phyloP scores from a whole-genome alignment of 169 alveolate genomes.

The Blepharisma undulans region DNA sequence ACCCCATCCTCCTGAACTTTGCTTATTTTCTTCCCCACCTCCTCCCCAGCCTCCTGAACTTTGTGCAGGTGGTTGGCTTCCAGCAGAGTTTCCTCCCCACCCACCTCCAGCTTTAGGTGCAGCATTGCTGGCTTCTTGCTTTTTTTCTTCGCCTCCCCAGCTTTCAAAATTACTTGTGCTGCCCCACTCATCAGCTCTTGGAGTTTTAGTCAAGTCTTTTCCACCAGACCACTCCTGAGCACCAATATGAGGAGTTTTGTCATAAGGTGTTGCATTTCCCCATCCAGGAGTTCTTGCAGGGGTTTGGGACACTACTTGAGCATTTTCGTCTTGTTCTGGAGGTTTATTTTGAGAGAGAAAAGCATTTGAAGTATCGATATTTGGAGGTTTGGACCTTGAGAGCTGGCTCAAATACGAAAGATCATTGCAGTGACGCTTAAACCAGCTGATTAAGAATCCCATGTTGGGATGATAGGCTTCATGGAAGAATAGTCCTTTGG shows the following conservation, averaged over 20 bases:
- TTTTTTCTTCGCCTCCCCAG: constrained; percentile 1
- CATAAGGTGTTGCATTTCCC: background rate
- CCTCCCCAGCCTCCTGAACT: background rate
- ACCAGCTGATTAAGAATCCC: constrained; percentile 59
- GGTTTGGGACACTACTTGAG: background rate
- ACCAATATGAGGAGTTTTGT: background rate
- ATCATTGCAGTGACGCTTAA: constrained; percentile 67
- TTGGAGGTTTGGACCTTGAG: constrained; percentile 41
- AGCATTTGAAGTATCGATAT: background rate
- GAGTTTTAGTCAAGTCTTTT: background rate
- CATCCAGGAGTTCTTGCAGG: constrained; percentile 8
- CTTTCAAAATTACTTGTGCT: background rate
- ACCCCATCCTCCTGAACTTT: background rate
- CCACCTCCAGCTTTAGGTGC: background rate
- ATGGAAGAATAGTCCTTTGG: constrained; percentile 80
- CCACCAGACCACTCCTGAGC: constrained; percentile 10
- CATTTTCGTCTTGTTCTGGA: background rate
- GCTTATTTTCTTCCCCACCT: background rate
- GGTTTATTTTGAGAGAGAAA: background rate
- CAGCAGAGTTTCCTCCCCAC: background rate
- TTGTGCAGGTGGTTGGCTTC: background rate
- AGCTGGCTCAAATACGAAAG: constrained; percentile 57
- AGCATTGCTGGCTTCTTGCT: background rate
- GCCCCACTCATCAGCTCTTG: constrained; percentile 2
- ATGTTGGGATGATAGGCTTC: constrained; percentile 55